A percentile compares a stretch with the other conserved stretches of the same genome.
phyloP scores from a whole-genome alignment of 768 basidiomycete genomes.

The Chalciporus chontae region DNA sequence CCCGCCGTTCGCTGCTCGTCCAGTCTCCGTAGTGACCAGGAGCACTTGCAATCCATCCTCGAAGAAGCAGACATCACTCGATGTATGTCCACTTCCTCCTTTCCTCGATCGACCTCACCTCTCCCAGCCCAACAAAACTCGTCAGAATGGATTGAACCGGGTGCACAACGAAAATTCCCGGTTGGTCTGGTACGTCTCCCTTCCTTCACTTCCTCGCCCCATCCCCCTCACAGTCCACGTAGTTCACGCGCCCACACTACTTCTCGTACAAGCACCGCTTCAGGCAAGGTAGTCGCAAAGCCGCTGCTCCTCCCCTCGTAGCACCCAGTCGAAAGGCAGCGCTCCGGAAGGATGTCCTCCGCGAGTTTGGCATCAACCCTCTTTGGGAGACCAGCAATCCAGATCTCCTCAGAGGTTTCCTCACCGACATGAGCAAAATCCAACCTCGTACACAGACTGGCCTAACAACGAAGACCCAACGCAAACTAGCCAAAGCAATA shows the following conservation, averaged over 20 bases:
- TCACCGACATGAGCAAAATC: slow-evolving; percentile 82
- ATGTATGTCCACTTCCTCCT: background rate
- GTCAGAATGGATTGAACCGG: slow-evolving; percentile 20
- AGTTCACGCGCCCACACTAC: slow-evolving; percentile 50
- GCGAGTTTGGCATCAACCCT: slow-evolving; percentile 71
- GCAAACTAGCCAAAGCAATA: slow-evolving; percentile 78
- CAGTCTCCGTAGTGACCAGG: slow-evolving; percentile 23
- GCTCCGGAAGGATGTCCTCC: slow-evolving; percentile 60
- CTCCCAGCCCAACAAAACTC: slow-evolving; percentile 5
- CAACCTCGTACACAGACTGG: slow-evolving; percentile 61
- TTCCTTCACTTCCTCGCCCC: no score
- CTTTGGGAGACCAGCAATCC: slow-evolving; percentile 64
- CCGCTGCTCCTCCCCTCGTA: slow-evolving; percentile 38
- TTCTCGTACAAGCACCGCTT: slow-evolving; percentile 39
- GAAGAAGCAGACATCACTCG: slow-evolving; percentile 20
- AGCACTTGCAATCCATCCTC: slow-evolving; percentile 22
- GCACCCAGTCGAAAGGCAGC: slow-evolving; percentile 58
- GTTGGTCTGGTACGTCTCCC: slow-evolving; percentile 19
- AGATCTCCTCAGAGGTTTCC: slow-evolving; percentile 49
- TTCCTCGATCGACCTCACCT: background rate
- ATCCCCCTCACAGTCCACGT: background rate
- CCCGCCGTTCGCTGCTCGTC: slow-evolving; percentile 9
- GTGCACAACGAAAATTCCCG: slow-evolving; percentile 27
- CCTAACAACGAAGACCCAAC: slow-evolving; percentile 76
- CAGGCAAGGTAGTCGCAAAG: slow-evolving; percentile 14